These are phyloP conservation scores for Cryptococcus hybrid DNA, from an alignment of 1,284 basidiomycete species.

Conservation along the genomic window DNA sequence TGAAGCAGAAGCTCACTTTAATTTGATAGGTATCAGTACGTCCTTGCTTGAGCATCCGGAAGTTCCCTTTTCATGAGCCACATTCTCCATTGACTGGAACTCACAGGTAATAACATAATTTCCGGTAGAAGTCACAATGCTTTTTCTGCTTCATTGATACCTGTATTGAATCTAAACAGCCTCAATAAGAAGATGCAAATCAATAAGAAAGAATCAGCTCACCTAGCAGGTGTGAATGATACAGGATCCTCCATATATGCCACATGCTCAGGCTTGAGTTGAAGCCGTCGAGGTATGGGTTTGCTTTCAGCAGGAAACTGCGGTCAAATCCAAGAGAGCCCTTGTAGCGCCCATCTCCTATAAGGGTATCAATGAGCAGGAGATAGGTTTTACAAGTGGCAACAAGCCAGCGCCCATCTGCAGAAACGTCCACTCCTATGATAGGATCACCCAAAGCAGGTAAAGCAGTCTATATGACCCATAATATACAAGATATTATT, in stretches of 20 bases:
- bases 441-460: conserved; percentile 96
- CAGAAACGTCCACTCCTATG: conserved; percentile 89
- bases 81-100: neutral
- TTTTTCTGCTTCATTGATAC: conserved; percentile 76
- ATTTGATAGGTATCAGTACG: conserved; percentile 89
- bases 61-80: conserved; percentile 61
- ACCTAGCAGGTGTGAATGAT: conserved; percentile 86
- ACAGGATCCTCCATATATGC: conserved; percentile 91
- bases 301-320: conserved; percentile 90
- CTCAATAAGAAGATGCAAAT: neutral
- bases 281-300: conserved; percentile 84
- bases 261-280: conserved; percentile 87
- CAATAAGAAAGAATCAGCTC: neutral
- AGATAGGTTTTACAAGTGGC: conserved; percentile 96
- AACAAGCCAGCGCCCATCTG: conserved; percentile 91
- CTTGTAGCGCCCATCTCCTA: conserved; percentile 84
- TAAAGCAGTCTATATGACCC: conserved; percentile 66
- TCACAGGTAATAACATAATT: conserved; percentile 84
- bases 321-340: conserved; percentile 90
- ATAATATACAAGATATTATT: neutral
- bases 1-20: conserved; percentile 58
- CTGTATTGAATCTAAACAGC: conserved; percentile 78
- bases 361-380: conserved; percentile 91
- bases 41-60: conserved; percentile 90
- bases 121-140: conserved; percentile 93